A percentile compares a stretch with the other conserved stretches of the same genome.
phyloP scores from a whole-genome alignment of 179 eudicot genomes.

The Gypsophila paniculata region DNA sequence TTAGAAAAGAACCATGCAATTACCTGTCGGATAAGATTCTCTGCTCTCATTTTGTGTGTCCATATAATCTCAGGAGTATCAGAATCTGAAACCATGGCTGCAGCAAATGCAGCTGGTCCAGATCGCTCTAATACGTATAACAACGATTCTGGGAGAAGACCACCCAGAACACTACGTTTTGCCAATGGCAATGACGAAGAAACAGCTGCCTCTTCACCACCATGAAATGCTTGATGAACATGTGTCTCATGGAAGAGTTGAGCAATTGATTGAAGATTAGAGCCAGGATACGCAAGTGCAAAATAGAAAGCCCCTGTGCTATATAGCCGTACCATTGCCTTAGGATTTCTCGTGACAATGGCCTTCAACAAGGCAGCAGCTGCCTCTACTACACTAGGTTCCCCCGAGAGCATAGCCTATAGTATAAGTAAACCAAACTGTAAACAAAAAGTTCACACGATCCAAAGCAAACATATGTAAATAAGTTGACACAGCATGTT shows the following conservation, averaged over 20 bases:
- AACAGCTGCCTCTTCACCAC: slow-evolving; percentile 99
- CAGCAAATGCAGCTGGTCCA: slow-evolving; percentile 94
- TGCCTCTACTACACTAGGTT: slow-evolving; percentile 88
- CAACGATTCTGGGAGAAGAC: slow-evolving; percentile 93
- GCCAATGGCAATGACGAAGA: slow-evolving; percentile 97
- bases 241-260: slow-evolving; percentile 87
- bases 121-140: slow-evolving; percentile 93
- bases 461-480: neutral
- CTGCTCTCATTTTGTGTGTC: slow-evolving; percentile 99
- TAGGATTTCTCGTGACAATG: slow-evolving; percentile 89
- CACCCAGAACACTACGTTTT: slow-evolving; percentile 96
- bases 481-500: neutral
- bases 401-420: slow-evolving; percentile 96
- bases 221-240: slow-evolving; percentile 98
- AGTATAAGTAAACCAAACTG: slow-evolving; percentile 9
- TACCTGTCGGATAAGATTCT: slow-evolving; percentile 94
- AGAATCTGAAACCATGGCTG: slow-evolving; percentile 99
- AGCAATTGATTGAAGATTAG: slow-evolving; percentile 88
- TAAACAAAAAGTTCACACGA: slow-evolving; percentile 3
- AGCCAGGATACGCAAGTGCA: slow-evolving; percentile 98
- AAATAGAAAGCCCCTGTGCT: slow-evolving; percentile 96
- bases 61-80: slow-evolving; percentile 99
- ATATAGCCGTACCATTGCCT: slow-evolving; percentile 89
- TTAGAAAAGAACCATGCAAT: slow-evolving; percentile 10
- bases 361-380: slow-evolving; percentile 91